phyloP scores from a whole-genome alignment of 1,284 basidiomycete genomes.

The Fomitiporia mediterranea region DNA sequence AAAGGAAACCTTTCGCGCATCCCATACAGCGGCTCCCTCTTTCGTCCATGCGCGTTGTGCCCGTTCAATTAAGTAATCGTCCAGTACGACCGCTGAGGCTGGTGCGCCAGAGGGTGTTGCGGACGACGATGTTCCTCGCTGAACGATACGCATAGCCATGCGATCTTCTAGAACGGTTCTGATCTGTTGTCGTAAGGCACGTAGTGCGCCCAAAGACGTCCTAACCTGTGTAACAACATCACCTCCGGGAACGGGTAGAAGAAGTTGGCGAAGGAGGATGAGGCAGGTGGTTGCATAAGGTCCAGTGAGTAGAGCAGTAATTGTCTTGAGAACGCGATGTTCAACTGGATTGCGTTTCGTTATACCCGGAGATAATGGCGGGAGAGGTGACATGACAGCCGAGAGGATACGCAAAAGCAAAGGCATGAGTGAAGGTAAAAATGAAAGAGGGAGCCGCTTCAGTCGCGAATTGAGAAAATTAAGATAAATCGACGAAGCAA shows the following conservation, averaged over 20 bases:
- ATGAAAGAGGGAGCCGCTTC: constrained; percentile 49
- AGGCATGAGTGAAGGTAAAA: constrained; percentile 55
- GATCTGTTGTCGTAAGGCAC: constrained; percentile 60
- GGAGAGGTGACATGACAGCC: constrained; percentile 57
- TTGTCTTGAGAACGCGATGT: constrained; percentile 48
- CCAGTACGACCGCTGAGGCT: constrained; percentile 47
- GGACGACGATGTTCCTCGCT: constrained; percentile 43
- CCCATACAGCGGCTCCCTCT: constrained; percentile 56
- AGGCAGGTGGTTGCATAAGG: constrained; percentile 62
- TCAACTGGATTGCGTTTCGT: constrained; percentile 37
- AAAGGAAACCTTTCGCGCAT: constrained; percentile 53
- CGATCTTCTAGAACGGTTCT: constrained; percentile 54
- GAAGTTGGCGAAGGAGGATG: constrained; percentile 48
- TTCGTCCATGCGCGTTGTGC: constrained; percentile 69
- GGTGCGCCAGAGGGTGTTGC: constrained; percentile 59
- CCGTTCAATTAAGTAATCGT: constrained; percentile 57
- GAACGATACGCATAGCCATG: constrained; percentile 60
- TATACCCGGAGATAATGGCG: constrained; percentile 45
- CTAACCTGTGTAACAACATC: constrained; percentile 34
- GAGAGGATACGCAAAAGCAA: constrained; percentile 66
- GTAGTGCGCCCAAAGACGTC: constrained; percentile 59
- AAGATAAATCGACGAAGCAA: constrained; percentile 59
- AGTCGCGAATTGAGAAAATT: constrained; percentile 55
- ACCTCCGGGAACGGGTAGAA: constrained; percentile 34
- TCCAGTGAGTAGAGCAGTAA: constrained; percentile 55